phyloP scores from a whole-genome alignment of 495 filamentous ascomycete genomes.

The Annulohypoxylon maeteangense region DNA sequence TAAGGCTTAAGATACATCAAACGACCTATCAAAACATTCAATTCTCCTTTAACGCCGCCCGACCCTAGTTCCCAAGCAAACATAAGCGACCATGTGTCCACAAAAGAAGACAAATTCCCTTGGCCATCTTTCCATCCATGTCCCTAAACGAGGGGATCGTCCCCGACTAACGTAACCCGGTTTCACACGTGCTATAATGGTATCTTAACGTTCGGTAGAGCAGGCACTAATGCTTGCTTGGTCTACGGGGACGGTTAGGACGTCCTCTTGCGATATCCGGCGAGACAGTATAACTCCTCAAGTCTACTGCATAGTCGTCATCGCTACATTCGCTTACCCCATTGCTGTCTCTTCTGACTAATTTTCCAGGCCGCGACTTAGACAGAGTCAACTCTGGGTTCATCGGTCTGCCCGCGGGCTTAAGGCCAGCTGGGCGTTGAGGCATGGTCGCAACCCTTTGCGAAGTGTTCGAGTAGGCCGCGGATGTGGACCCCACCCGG shows the following conservation, averaged over 20 bases:
- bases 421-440: not conserved
- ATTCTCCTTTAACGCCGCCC: not conserved
- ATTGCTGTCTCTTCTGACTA: conserved; percentile 28
- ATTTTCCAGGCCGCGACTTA: not conserved
- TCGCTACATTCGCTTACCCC: conserved; percentile 28
- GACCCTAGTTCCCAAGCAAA: not conserved
- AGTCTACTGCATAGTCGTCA: not conserved
- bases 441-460: not conserved
- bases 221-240: not conserved
- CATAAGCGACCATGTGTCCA: not conserved
- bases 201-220: not conserved
- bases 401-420: not conserved
- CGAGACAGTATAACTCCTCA: conserved; percentile 29
- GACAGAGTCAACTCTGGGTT: not conserved
- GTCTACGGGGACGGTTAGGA: not conserved
- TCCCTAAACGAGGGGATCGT: not conserved
- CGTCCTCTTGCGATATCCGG: not conserved
- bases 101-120: not conserved
- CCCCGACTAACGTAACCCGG: not conserved
- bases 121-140: not conserved
- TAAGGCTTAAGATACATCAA: not conserved
- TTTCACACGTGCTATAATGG: not conserved
- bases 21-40: not conserved
- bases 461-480: not conserved
- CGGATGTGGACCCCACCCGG: not conserved